These are phyloP conservation scores for Cercospora beticola DNA, from an alignment of 2,329 filamentous ascomycete species.

Conservation along the genomic window DNA sequence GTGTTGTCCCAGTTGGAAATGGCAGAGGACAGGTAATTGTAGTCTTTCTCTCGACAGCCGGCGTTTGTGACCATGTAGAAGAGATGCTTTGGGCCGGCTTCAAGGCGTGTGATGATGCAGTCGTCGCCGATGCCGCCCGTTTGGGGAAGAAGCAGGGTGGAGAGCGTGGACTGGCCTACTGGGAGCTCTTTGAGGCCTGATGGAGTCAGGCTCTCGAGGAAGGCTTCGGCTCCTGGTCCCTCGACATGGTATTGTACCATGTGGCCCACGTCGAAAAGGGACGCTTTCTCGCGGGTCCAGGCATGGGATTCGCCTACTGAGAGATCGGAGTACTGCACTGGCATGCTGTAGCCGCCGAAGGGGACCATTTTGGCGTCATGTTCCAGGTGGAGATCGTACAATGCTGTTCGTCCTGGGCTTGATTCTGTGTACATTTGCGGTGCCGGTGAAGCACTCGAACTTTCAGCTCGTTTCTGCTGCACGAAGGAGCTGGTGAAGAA, in stretches of 20 bases:
- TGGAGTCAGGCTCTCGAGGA: slow-evolving; percentile 83
- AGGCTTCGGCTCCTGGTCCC: slow-evolving; percentile 74
- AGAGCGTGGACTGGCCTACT: slow-evolving; percentile 73
- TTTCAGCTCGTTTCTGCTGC: slow-evolving; percentile 30
- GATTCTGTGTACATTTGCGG: slow-evolving; percentile 35
- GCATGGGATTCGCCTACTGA: slow-evolving; percentile 81
- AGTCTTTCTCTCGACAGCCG: slow-evolving; percentile 84
- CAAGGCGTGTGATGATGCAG: slow-evolving; percentile 82
- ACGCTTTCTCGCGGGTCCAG: slow-evolving; percentile 84
- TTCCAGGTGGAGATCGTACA: slow-evolving; percentile 75
- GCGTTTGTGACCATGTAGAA: slow-evolving; percentile 98
- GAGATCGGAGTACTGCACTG: slow-evolving; percentile 78
- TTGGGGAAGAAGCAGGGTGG: slow-evolving; percentile 73
- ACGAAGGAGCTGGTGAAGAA: slow-evolving; percentile 22
- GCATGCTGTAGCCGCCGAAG: slow-evolving; percentile 93
- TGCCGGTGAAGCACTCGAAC: slow-evolving; percentile 31
- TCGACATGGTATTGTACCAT: slow-evolving; percentile 88
- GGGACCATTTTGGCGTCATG: slow-evolving; percentile 91
- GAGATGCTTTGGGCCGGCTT: slow-evolving; percentile 46
- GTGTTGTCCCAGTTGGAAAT: slow-evolving; percentile 61
- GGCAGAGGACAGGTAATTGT: slow-evolving; percentile 70
- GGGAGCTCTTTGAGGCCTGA: slow-evolving; percentile 65
- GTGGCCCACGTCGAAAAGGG: slow-evolving; percentile 93
- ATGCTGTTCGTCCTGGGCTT: slow-evolving; percentile 56
- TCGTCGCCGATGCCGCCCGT: slow-evolving; percentile 95